Conservation (phyloP, 2,329 filamentous ascomycete species). For the Penicillium sp. region DNA sequence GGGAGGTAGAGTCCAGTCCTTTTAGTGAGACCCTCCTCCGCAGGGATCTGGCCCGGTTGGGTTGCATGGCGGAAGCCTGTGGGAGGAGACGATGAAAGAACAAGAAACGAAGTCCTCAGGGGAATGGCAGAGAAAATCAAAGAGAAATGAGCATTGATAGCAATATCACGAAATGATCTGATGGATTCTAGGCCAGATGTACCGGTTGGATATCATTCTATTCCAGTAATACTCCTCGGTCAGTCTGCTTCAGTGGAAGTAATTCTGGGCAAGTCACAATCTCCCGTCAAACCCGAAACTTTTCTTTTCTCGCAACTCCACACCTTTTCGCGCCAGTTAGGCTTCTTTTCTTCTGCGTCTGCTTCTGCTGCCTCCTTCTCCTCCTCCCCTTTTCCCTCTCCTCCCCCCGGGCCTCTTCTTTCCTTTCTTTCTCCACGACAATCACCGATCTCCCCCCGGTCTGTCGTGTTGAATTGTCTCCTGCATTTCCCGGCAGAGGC, state of each 20-base stretch:
- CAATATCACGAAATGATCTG: too few species aligned
- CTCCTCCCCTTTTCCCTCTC: constrained; percentile 21
- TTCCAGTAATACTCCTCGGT: not conserved
- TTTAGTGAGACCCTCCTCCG: not conserved
- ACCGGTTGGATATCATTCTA: too few species aligned
- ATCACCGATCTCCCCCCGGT: constrained; percentile 19
- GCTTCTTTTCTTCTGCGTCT: constrained; percentile 21
- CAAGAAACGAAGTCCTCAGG: not conserved
- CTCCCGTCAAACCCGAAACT: constrained; percentile 23
- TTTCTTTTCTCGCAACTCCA: constrained; percentile 30
- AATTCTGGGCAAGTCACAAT: not conserved
- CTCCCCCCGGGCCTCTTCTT: constrained; percentile 23
- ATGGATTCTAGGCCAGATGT: too few species aligned
- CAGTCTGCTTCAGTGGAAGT: not conserved
- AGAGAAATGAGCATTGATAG: not conserved
- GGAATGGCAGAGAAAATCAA: not conserved
- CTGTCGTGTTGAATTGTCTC: constrained; percentile 34
- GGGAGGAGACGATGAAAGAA: not conserved
- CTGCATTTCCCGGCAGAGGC: constrained; percentile 34
- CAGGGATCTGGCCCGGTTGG: constrained; percentile 4
- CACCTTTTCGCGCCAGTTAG: constrained; percentile 18
- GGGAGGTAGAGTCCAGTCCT: not conserved
- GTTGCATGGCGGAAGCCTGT: constrained; percentile 5
- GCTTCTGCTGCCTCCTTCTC: constrained; percentile 17
- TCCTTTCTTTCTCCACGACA: constrained; percentile 33